A percentile compares a stretch with the other conserved stretches of the same genome.
These are phyloP conservation scores for Kluyveromyces marxianus DNA, from an alignment of 1,139 yeast genomes.

Conservation along the genomic window DNA sequence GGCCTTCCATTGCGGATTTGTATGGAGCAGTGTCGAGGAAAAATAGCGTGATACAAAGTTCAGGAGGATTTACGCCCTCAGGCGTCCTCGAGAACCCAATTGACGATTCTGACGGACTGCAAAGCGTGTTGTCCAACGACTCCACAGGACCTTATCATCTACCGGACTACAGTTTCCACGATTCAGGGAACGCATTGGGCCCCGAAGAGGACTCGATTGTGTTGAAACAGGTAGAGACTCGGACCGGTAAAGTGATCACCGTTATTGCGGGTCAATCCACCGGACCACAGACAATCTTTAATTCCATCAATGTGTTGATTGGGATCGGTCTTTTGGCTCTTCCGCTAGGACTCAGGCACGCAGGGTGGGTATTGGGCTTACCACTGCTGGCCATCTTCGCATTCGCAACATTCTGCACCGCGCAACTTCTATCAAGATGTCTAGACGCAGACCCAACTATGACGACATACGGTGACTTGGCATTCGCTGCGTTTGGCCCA, in stretches of 20 bases:
- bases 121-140: constrained; percentile 7
- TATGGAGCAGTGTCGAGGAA: constrained; percentile 15
- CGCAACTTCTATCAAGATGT: constrained; percentile 53
- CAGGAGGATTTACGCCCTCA: neutral
- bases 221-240: constrained; percentile 59
- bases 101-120: constrained; percentile 7
- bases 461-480: constrained; percentile 84
- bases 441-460: constrained; percentile 70
- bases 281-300: constrained; percentile 80
- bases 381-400: constrained; percentile 51
- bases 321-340: constrained; percentile 83
- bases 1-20: constrained; percentile 21
- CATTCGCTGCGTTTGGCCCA: constrained; percentile 65
- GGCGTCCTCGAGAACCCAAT: constrained; percentile 1
- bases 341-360: constrained; percentile 68
- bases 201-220: constrained; percentile 37
- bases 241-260: constrained; percentile 67
- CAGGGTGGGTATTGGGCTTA: constrained; percentile 76
- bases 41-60: constrained; percentile 1
- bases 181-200: constrained; percentile 18
- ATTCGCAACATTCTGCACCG: constrained; percentile 57
- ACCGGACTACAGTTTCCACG: constrained; percentile 10
- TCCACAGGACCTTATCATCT: constrained; percentile 3
- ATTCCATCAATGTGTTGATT: constrained; percentile 74
- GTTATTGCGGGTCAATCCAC: constrained; percentile 81